Conservation (phyloP, 2,329 filamentous ascomycete species). For the Dactylellina parvicollis region DNA sequence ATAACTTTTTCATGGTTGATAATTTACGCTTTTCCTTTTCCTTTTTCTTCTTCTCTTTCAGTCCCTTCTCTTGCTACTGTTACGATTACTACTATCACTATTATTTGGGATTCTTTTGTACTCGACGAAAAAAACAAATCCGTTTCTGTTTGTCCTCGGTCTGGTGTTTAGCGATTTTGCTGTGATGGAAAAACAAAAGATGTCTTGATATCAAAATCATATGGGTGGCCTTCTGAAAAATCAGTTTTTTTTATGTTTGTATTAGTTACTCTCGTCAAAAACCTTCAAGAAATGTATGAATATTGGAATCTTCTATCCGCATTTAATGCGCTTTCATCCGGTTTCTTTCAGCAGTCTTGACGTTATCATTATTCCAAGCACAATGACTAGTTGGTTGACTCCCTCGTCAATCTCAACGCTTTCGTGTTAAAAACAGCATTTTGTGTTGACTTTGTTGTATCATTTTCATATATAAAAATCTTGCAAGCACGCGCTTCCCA, state of each 20-base stretch:
- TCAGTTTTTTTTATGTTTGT: slow-evolving; percentile 1
- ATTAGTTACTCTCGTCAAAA: neutral
- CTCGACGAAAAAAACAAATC: neutral
- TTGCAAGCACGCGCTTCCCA: neutral
- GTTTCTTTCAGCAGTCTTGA: no score
- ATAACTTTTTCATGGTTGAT: neutral
- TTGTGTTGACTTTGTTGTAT: slow-evolving; percentile 8
- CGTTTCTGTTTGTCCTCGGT: neutral
- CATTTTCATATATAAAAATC: slow-evolving; percentile 7
- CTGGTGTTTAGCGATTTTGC: slow-evolving; percentile 26
- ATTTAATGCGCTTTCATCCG: neutral
- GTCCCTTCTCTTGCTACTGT: neutral
- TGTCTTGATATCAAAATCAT: slow-evolving; percentile 21
- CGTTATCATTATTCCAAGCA: no score
- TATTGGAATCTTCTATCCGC: slow-evolving; percentile 1
- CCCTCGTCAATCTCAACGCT: no score
- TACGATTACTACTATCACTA: neutral
- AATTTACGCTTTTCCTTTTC: slow-evolving; percentile 1
- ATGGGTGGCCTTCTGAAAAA: slow-evolving; percentile 23
- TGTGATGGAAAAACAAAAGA: slow-evolving; percentile 21
- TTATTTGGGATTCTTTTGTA: slow-evolving; percentile 4
- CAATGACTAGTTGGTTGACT: no score
- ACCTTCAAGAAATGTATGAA: slow-evolving; percentile 20
- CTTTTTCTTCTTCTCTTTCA: slow-evolving; percentile 11
- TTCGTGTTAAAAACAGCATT: no score